Conservation (phyloP, 306 rosid genomes). For the Fragaria nilgerrensis region DNA sequence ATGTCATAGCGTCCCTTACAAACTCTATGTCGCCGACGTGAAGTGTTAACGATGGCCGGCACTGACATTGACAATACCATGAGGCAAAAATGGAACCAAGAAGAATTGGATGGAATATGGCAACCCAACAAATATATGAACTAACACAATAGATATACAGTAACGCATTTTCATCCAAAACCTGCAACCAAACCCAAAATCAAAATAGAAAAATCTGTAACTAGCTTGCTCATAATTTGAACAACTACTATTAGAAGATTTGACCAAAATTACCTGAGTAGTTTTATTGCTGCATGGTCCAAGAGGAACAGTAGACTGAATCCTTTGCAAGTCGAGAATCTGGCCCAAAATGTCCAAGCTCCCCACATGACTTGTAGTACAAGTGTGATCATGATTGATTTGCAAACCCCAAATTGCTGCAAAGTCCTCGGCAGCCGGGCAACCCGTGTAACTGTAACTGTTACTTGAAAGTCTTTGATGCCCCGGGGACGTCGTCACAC, state of each 20-base stretch:
- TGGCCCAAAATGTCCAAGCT: not conserved
- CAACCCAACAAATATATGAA: not conserved
- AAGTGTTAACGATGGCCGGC: not conserved
- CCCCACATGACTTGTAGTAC: not conserved
- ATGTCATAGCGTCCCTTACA: not conserved
- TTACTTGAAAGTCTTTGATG: slow-evolving; percentile 54
- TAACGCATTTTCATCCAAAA: not conserved
- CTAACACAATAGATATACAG: too few relatives aligned
- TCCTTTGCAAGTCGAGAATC: not conserved
- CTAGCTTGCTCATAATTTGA: too few relatives aligned
- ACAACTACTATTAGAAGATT: not conserved
- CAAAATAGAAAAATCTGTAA: too few relatives aligned
- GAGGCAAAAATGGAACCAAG: not conserved
- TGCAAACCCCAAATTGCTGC: slow-evolving; percentile 69
- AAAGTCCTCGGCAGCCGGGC: slow-evolving; percentile 72
- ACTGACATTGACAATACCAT: not conserved
- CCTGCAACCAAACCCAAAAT: not conserved
- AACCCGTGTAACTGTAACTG: slow-evolving; percentile 43
- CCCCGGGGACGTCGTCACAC: slow-evolving; percentile 14
- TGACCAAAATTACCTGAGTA: not conserved
- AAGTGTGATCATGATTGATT: slow-evolving; percentile 3
- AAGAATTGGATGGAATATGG: not conserved
- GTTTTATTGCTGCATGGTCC: not conserved
- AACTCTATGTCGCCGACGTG: not conserved
- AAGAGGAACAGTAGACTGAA: not conserved